A percentile compares a stretch with the other conserved stretches of the same genome.
These are phyloP conservation scores for Linnemannia exigua DNA, from an alignment of 192 early-diverging fungal species.

Conservation along the genomic window DNA sequence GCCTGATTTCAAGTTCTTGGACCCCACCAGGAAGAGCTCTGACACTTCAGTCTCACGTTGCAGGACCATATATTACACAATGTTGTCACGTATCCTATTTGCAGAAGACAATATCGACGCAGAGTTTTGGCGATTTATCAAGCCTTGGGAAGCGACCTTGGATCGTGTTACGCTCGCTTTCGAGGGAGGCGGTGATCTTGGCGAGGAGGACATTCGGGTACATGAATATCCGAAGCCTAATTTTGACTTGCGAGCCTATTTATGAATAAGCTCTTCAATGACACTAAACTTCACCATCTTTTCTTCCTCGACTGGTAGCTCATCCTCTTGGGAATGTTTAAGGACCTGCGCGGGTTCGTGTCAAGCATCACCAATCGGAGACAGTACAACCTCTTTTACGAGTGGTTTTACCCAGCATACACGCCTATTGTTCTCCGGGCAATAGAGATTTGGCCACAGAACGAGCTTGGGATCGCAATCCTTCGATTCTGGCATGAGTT, in stretches of 20 bases:
- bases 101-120: conserved; percentile 71
- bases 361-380: conserved; percentile 70
- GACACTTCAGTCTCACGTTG: conserved; percentile 46
- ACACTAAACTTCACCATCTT: neutral
- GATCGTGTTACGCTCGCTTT: conserved; percentile 62
- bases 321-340: conserved; percentile 74
- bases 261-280: neutral
- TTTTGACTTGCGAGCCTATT: neutral
- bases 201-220: conserved; percentile 43
- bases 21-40: conserved; percentile 25
- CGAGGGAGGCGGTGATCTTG: conserved; percentile 20
- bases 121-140: conserved; percentile 80
- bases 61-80: conserved; percentile 82
- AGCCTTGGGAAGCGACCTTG: conserved; percentile 72
- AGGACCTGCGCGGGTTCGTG: conserved; percentile 85
- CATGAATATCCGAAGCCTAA: neutral
- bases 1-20: conserved; percentile 80
- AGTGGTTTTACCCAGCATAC: conserved; percentile 86
- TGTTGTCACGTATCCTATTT: conserved; percentile 83
- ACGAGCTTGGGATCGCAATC: conserved; percentile 75
- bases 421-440: conserved; percentile 72
- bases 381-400: conserved; percentile 80
- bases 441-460: conserved; percentile 75
- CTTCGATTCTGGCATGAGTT: conserved; percentile 87
- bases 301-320: conserved; percentile 6